Evolutionary conservation across 371 early-diverging fungal species (phyloP).

Genomic region (Thermomucor indicae-seudaticae): DNA sequence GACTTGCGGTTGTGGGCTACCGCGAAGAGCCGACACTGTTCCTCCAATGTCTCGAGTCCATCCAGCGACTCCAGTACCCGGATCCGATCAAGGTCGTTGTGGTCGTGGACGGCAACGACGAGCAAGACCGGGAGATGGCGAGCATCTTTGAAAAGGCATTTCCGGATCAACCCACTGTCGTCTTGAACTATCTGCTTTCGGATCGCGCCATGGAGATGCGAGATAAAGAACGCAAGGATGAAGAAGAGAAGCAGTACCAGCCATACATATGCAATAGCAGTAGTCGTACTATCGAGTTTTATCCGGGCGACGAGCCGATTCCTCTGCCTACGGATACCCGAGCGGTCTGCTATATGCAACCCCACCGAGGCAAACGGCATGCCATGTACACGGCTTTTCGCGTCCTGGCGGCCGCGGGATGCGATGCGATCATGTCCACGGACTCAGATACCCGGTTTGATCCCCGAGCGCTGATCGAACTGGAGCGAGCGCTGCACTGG

Average conservation of each 20-base stretch:
- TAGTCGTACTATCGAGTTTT: not conserved
- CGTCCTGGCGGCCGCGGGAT: conserved; percentile 45
- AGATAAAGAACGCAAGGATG: no score
- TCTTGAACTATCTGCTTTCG: conserved; percentile 45
- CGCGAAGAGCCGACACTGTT: conserved; percentile 58
- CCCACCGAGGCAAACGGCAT: conserved; percentile 59
- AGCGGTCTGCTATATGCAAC: conserved; percentile 52
- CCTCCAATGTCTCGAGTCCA: conserved; percentile 52
- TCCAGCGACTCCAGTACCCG: conserved; percentile 47
- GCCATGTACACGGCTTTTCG: conserved; percentile 69
- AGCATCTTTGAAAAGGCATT: conserved; percentile 52
- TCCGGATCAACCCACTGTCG: conserved; percentile 39
- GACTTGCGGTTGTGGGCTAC: conserved; percentile 57
- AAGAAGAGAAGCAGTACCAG: not conserved
- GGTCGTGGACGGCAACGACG: conserved; percentile 59
- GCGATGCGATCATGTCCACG: conserved; percentile 59
- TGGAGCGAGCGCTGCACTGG: conserved; percentile 50
- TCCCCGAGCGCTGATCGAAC: conserved; percentile 41
- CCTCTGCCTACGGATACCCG: conserved; percentile 35
- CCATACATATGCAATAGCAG: conserved; percentile 1
- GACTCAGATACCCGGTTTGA: conserved; percentile 67
- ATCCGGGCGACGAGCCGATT: conserved; percentile 6
- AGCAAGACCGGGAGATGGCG: conserved; percentile 59
- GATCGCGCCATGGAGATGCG: no score
- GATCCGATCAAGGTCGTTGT: conserved; percentile 50